Evolutionary conservation across 352 stramenopile species (phyloP).

Genomic region (Phytophthora nicotianae): DNA sequence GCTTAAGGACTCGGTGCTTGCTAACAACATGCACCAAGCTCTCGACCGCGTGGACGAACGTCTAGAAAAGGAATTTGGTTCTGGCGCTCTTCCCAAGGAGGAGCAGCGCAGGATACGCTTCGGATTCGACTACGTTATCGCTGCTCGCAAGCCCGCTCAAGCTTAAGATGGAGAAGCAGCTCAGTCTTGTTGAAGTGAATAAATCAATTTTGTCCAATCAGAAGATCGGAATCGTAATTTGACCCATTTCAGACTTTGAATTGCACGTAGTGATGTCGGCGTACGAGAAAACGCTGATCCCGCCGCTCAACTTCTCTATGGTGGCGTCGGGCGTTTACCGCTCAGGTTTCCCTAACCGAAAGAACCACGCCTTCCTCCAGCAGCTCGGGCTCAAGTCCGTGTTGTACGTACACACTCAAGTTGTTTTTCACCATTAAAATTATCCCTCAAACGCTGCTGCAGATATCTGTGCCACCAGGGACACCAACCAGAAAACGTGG

Average conservation of each 20-base stretch:
- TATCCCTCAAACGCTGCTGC: slow-evolving; percentile 2
- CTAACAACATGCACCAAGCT: slow-evolving; percentile 39
- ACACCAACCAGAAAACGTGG: slow-evolving; percentile 80
- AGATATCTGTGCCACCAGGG: slow-evolving; percentile 87
- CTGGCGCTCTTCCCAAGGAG: slow-evolving; percentile 32
- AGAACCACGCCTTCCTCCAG: slow-evolving; percentile 89
- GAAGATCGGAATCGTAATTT: slow-evolving; percentile 1
- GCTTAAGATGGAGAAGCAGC: slow-evolving; percentile 2
- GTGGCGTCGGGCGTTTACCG: slow-evolving; percentile 89
- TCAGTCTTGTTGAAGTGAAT: background rate
- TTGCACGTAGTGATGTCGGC: slow-evolving; percentile 55
- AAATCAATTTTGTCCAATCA: slow-evolving; percentile 24
- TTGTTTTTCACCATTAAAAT: background rate
- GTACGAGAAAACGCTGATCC: slow-evolving; percentile 90
- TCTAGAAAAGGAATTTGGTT: slow-evolving; percentile 31
- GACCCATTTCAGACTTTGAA: slow-evolving; percentile 6
- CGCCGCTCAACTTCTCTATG: slow-evolving; percentile 91
- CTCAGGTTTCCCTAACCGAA: slow-evolving; percentile 87
- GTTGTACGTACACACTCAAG: slow-evolving; percentile 53
- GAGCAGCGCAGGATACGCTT: slow-evolving; percentile 57
- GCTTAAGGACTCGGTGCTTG: slow-evolving; percentile 62
- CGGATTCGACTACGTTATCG: slow-evolving; percentile 93
- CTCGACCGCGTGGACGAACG: slow-evolving; percentile 68
- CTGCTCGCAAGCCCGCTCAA: slow-evolving; percentile 36
- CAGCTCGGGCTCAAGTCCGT: slow-evolving; percentile 87